phyloP scores from a whole-genome alignment of 2,329 filamentous ascomycete genomes.

The Ophiocordyceps camponoti-floridani region DNA sequence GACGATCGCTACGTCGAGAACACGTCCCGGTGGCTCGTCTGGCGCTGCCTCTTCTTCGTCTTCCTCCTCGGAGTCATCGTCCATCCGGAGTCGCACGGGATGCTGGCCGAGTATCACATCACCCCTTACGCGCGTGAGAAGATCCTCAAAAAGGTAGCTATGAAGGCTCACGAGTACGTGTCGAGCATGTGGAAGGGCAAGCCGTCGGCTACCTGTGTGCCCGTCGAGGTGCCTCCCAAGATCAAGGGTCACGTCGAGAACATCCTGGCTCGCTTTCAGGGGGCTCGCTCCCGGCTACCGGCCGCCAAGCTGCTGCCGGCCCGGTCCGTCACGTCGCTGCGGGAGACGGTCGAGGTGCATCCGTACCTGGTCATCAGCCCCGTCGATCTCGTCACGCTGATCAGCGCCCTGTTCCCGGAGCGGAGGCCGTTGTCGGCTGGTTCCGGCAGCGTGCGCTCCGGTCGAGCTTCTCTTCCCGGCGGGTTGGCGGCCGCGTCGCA shows the following conservation, averaged over 20 bases:
- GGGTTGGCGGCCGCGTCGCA: slow-evolving; percentile 46
- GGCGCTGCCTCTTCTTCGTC: slow-evolving; percentile 80
- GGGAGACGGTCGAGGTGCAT: slow-evolving; percentile 62
- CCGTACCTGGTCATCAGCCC: slow-evolving; percentile 67
- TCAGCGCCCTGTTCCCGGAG: slow-evolving; percentile 73
- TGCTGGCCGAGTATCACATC: slow-evolving; percentile 82
- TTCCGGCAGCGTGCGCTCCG: slow-evolving; percentile 46
- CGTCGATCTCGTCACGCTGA: slow-evolving; percentile 60
- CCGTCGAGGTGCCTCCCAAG: slow-evolving; percentile 33
- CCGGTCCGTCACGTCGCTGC: slow-evolving; percentile 51
- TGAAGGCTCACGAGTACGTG: slow-evolving; percentile 62
- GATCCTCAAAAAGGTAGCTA: slow-evolving; percentile 61
- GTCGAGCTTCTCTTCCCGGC: slow-evolving; percentile 48
- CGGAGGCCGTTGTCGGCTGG: slow-evolving; percentile 44
- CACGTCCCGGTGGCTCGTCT: slow-evolving; percentile 69
- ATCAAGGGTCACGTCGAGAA: slow-evolving; percentile 54
- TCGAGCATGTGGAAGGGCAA: slow-evolving; percentile 60
- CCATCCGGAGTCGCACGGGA: slow-evolving; percentile 65
- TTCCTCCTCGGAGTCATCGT: slow-evolving; percentile 73
- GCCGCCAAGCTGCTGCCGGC: slow-evolving; percentile 48
- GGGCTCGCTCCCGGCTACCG: slow-evolving; percentile 27
- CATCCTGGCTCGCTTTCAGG: slow-evolving; percentile 47
- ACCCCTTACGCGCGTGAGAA: slow-evolving; percentile 79
- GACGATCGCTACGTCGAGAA: slow-evolving; percentile 53
- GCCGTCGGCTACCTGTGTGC: slow-evolving; percentile 32